Percentiles rank a stretch among this genome's conserved stretches.
These are phyloP conservation scores for Saccharomyces hybrid DNA, from an alignment of 1,139 yeast species.

Conservation along the genomic window DNA sequence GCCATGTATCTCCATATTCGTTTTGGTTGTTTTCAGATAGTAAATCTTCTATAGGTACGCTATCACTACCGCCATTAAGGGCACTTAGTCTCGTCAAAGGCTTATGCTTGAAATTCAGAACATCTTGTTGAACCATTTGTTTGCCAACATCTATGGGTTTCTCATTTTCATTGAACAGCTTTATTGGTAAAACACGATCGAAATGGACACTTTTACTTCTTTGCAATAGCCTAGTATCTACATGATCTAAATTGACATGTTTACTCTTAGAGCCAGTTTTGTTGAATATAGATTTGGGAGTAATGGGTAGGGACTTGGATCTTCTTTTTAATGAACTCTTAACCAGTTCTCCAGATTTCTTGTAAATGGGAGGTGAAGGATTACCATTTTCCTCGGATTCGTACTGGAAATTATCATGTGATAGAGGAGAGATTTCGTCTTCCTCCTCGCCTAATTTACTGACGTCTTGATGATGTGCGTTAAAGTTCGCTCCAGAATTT, in stretches of 20 bases:
- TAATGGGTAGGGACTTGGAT: conserved; percentile 26
- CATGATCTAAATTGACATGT: background rate
- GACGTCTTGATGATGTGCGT: background rate
- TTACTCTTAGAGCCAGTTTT: background rate
- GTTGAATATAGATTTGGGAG: conserved; percentile 14
- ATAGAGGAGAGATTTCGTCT: background rate
- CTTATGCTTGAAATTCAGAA: conserved; percentile 14
- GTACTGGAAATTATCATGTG: background rate
- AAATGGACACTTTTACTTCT: conserved; percentile 30
- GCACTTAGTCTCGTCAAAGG: conserved; percentile 8
- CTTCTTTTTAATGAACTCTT: conserved; percentile 24
- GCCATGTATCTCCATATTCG: background rate
- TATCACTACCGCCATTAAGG: background rate
- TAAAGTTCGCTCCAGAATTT: background rate
- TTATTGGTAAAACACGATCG: conserved; percentile 24
- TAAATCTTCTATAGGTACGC: background rate
- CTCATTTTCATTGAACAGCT: conserved; percentile 24
- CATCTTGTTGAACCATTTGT: conserved; percentile 8
- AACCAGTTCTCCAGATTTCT: conserved; percentile 28
- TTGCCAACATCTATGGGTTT: conserved; percentile 20
- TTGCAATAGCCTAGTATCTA: conserved; percentile 3
- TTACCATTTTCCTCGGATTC: background rate
- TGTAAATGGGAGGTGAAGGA: conserved; percentile 23
- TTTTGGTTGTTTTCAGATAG: background rate
- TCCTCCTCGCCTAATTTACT: background rate